These are phyloP conservation scores for Dalechampia spathulata DNA, from an alignment of 441 rosid species.

Conservation along the genomic window DNA sequence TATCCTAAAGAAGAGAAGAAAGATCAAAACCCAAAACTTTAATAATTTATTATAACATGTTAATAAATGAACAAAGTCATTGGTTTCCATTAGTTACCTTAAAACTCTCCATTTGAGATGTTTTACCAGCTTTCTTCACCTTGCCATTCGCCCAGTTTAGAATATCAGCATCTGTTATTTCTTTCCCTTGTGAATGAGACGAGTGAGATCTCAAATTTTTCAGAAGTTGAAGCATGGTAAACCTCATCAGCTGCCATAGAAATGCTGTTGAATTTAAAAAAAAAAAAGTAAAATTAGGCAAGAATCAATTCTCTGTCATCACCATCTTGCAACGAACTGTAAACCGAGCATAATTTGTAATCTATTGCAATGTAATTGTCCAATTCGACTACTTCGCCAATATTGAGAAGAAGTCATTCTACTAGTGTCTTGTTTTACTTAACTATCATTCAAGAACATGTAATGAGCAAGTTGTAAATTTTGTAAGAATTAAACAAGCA, in stretches of 20 bases:
- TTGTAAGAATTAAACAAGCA: too few relatives aligned
- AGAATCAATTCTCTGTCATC: too few relatives aligned
- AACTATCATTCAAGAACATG: too few relatives aligned
- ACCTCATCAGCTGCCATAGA: conserved; percentile 96
- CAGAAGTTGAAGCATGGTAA: conserved; percentile 88
- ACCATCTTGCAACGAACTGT: too few relatives aligned
- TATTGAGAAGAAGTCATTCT: too few relatives aligned
- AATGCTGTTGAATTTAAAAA: conserved; percentile 43
- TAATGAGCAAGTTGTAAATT: too few relatives aligned
- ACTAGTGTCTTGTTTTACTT: too few relatives aligned
- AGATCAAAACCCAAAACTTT: conserved; percentile 1
- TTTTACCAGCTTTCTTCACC: conserved; percentile 64
- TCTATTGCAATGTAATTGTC: too few relatives aligned
- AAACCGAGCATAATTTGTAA: too few relatives aligned
- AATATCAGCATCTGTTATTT: conserved; percentile 79
- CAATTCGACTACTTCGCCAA: too few relatives aligned
- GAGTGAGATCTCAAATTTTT: conserved; percentile 79
- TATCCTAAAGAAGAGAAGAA: conserved; percentile 46
- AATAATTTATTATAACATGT: not conserved
- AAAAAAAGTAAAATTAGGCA: conserved; percentile 2
- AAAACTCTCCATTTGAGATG: conserved; percentile 78
- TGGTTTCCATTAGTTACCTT: conserved; percentile 46
- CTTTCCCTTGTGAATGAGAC: conserved; percentile 74
- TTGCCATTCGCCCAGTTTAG: conserved; percentile 79
- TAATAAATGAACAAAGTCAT: not conserved